Evolutionary conservation across 192 early-diverging fungal species (phyloP).

Genomic region (Pecoramyces ruminantium): DNA sequence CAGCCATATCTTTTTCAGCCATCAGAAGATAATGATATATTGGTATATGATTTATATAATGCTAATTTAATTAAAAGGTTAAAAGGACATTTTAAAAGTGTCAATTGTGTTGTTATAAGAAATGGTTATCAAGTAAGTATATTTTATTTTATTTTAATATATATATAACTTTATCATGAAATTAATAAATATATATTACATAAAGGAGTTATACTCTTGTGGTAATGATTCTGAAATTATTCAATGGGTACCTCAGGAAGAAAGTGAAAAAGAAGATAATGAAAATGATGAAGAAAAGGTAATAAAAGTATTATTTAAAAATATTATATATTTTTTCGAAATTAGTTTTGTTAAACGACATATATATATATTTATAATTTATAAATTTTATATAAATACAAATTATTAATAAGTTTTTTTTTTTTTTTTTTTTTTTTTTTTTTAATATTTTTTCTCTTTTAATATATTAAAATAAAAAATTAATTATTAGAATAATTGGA

Average conservation of each 20-base stretch:
- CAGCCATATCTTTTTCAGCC: constrained; percentile 41
- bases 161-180: neutral
- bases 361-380: too few species aligned
- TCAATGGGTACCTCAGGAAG: neutral
- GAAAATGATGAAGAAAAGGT: neutral
- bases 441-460: neutral
- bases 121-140: constrained; percentile 14
- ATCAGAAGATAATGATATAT: constrained; percentile 24
- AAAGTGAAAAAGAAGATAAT: neutral
- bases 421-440: too few species aligned
- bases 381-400: too few species aligned
- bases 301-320: neutral
- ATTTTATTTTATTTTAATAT: neutral
- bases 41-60: constrained; percentile 33
- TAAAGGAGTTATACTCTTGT: neutral
- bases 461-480: neutral
- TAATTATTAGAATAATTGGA: neutral
- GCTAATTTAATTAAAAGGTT: constrained; percentile 35
- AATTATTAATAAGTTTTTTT: too few species aligned
- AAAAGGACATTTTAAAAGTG: constrained; percentile 39
- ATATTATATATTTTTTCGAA: too few species aligned
- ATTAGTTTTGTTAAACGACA: neutral
- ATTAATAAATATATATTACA: too few species aligned
- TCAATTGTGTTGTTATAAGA: constrained; percentile 39
- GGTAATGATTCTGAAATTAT: neutral